phyloP scores from a whole-genome alignment of 2,329 filamentous ascomycete species.

The Lasiodiplodia hormozganensis region DNA sequence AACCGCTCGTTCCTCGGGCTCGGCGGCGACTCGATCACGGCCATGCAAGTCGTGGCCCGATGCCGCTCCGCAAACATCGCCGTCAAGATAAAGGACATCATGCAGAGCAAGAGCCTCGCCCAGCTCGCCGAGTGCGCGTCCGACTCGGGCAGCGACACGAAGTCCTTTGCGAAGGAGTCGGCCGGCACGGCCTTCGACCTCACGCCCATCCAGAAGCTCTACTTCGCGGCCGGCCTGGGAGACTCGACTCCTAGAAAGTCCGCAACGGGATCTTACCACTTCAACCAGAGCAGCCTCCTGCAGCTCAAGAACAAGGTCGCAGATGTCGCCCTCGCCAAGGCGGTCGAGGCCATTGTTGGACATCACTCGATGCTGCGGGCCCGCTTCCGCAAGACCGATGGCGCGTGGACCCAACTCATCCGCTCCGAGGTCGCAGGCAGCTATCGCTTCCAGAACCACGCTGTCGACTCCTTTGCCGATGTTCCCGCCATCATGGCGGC shows the following conservation, averaged over 20 bases:
- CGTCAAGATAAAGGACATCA: conserved; percentile 27
- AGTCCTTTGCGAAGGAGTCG: conserved; percentile 35
- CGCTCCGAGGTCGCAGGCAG: conserved; percentile 4
- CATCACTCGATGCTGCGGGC: conserved; percentile 46
- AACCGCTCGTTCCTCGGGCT: conserved; percentile 50
- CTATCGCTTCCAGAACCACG: conserved; percentile 4
- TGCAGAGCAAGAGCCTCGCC: conserved; percentile 14
- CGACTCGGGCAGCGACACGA: neutral
- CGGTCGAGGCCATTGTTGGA: conserved; percentile 37
- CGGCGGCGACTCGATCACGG: conserved; percentile 46
- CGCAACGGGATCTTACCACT: conserved; percentile 36
- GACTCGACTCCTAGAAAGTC: conserved; percentile 27
- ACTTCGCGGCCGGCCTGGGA: conserved; percentile 41
- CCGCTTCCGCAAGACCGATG: conserved; percentile 38
- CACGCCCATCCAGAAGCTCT: conserved; percentile 43
- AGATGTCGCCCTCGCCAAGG: conserved; percentile 37
- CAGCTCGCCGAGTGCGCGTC: conserved; percentile 12
- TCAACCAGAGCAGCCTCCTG: conserved; percentile 45
- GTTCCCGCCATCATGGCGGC: neutral
- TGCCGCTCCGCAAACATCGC: conserved; percentile 23
- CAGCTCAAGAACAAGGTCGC: conserved; percentile 38
- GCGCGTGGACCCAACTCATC: conserved; percentile 41
- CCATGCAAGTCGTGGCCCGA: conserved; percentile 3
- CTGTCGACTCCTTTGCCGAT: neutral
- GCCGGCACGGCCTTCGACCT: conserved; percentile 40